Percentiles rank a stretch among this genome's conserved stretches.
Conservation (phyloP, 1,139 yeast genomes). For the Lodderomyces margitis region DNA sequence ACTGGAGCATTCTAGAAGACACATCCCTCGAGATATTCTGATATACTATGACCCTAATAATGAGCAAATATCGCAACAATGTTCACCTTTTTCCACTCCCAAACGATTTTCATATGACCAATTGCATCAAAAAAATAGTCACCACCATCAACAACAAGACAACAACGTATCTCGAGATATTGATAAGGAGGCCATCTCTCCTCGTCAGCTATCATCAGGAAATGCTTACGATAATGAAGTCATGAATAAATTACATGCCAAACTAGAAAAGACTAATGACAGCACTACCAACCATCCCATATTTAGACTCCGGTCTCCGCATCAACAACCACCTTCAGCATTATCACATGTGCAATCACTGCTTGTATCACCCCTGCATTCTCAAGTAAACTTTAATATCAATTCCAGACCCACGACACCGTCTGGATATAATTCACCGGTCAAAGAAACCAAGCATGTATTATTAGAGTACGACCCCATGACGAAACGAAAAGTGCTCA, state of each 20-base stretch:
- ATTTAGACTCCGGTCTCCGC: slow-evolving; percentile 1
- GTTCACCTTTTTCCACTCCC: slow-evolving; percentile 12
- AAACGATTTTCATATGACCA: slow-evolving; percentile 13
- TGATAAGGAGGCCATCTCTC: background rate
- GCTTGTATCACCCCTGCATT: background rate
- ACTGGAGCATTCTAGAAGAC: background rate
- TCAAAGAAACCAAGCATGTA: slow-evolving; percentile 82
- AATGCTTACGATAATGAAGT: background rate
- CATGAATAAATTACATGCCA: background rate
- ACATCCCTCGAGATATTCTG: background rate
- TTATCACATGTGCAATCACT: background rate
- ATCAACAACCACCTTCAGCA: slow-evolving; percentile 12
- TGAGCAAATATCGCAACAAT: background rate
- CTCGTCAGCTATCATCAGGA: background rate
- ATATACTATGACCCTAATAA: background rate
- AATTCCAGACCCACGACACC: slow-evolving; percentile 1
- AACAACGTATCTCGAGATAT: background rate
- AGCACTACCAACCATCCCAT: slow-evolving; percentile 16
- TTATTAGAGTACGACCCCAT: slow-evolving; percentile 87
- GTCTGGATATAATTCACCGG: slow-evolving; percentile 26
- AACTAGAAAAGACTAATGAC: slow-evolving; percentile 19
- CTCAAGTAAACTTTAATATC: background rate
- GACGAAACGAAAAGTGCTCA: slow-evolving; percentile 76
- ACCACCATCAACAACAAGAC: background rate
- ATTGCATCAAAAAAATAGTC: slow-evolving; percentile 1